Conservation (phyloP, 192 early-diverging fungal genomes). For the Coemansia sp. region DNA sequence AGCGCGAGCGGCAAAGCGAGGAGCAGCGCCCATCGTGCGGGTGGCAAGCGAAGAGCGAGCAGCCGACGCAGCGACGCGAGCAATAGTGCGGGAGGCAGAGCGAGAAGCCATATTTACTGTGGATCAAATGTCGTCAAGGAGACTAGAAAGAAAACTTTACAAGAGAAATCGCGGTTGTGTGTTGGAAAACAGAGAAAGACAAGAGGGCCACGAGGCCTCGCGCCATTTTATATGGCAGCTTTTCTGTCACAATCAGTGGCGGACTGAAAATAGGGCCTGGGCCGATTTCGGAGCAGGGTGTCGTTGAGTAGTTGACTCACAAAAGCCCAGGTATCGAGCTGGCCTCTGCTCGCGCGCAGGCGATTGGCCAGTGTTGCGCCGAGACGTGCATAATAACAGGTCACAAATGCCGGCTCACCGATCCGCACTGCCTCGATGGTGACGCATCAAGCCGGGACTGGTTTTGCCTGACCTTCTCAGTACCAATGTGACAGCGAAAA, state of each 20-base stretch:
- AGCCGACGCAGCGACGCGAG: constrained; percentile 42
- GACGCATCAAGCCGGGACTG: constrained; percentile 7
- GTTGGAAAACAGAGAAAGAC: constrained; percentile 12
- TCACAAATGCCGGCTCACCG: not conserved
- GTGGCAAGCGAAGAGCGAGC: constrained; percentile 45
- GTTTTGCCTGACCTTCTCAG: not conserved
- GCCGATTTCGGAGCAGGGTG: constrained; percentile 7
- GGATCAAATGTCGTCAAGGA: constrained; percentile 3
- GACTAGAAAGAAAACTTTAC: not conserved
- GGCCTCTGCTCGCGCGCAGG: constrained; percentile 7
- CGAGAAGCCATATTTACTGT: constrained; percentile 44
- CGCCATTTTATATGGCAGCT: not conserved
- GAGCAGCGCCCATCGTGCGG: constrained; percentile 47
- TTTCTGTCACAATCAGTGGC: not conserved
- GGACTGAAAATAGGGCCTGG: constrained; percentile 1
- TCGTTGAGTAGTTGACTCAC: constrained; percentile 5
- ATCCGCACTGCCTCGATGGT: not conserved
- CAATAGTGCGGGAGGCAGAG: constrained; percentile 46
- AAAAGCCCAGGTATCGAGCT: not conserved
- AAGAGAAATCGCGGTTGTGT: not conserved
- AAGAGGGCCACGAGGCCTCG: not conserved
- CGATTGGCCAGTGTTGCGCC: not conserved
- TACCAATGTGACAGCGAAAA: no score
- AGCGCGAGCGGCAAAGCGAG: constrained; percentile 52
- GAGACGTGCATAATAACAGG: not conserved